Conservation (phyloP, 306 rosid genomes). For the Glycine tomentella region DNA sequence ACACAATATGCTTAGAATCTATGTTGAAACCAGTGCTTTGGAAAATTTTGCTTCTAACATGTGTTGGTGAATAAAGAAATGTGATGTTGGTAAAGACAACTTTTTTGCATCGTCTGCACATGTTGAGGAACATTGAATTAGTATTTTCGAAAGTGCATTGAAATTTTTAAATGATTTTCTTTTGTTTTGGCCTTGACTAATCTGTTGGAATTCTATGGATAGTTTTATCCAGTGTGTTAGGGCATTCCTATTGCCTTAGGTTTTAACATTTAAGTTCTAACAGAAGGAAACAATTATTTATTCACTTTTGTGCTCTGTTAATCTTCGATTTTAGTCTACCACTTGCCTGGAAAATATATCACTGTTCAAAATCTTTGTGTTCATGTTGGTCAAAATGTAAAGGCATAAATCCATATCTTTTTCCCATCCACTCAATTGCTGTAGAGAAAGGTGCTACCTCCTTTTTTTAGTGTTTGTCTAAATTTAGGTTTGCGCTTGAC, state of each 20-base stretch:
- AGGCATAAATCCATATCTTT: slow-evolving; percentile 17
- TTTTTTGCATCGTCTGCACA: slow-evolving; percentile 14
- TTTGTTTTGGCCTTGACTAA: slow-evolving; percentile 15
- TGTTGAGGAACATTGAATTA: neutral
- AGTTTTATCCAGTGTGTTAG: neutral
- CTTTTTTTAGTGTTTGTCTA: neutral
- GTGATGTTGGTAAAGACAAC: slow-evolving; percentile 4
- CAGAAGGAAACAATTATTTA: neutral
- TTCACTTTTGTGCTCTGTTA: slow-evolving; percentile 5
- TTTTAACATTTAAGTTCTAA: neutral
- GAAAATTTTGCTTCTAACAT: slow-evolving; percentile 10
- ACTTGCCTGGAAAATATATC: slow-evolving; percentile 10
- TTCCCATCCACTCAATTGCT: neutral
- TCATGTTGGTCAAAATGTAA: slow-evolving; percentile 3
- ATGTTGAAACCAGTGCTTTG: neutral
- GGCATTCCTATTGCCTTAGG: neutral
- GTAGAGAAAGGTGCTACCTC: neutral
- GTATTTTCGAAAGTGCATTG: neutral
- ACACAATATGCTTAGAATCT: neutral
- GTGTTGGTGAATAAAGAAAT: neutral
- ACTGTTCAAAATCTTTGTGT: neutral
- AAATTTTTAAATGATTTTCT: neutral
- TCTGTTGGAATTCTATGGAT: neutral
- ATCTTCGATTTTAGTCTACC: neutral
- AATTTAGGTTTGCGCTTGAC: slow-evolving; percentile 4